Conservation (phyloP, 306 rosid genomes). For the Corylus heterophylla region DNA sequence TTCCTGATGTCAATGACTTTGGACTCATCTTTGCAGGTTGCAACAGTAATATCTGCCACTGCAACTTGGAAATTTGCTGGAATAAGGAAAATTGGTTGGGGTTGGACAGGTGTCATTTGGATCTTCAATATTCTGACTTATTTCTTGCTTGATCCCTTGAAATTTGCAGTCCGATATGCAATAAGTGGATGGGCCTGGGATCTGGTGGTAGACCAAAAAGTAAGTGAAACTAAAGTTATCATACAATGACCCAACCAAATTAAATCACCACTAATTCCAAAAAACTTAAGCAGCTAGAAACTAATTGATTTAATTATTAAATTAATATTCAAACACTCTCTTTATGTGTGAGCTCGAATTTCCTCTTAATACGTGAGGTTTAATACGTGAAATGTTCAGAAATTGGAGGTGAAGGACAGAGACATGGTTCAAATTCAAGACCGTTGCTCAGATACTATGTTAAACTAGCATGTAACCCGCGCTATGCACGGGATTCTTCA, state of each 20-base stretch:
- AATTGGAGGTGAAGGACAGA: no score
- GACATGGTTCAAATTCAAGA: no score
- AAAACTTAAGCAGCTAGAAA: no score
- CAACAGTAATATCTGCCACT: conserved; percentile 62
- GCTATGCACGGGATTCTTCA: no score
- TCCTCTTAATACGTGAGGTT: no score
- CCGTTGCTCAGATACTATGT: no score
- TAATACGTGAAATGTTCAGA: no score
- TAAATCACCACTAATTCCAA: no score
- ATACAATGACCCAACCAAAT: background rate
- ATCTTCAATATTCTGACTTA: conserved; percentile 51
- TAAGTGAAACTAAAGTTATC: conserved; percentile 32
- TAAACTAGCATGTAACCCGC: no score
- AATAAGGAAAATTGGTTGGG: conserved; percentile 58
- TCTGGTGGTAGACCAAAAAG: conserved; percentile 61
- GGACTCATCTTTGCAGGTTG: conserved; percentile 42
- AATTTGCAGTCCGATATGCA: conserved; percentile 68
- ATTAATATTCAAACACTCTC: no score
- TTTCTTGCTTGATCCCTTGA: conserved; percentile 65
- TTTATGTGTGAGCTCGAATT: no score
- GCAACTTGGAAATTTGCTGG: conserved; percentile 40
- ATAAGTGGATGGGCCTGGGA: conserved; percentile 74
- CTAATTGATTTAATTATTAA: no score
- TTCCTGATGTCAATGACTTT: background rate
- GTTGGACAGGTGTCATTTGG: conserved; percentile 75